phyloP scores from a whole-genome alignment of 257 asterid genomes.

The Euphrasia confusa region DNA sequence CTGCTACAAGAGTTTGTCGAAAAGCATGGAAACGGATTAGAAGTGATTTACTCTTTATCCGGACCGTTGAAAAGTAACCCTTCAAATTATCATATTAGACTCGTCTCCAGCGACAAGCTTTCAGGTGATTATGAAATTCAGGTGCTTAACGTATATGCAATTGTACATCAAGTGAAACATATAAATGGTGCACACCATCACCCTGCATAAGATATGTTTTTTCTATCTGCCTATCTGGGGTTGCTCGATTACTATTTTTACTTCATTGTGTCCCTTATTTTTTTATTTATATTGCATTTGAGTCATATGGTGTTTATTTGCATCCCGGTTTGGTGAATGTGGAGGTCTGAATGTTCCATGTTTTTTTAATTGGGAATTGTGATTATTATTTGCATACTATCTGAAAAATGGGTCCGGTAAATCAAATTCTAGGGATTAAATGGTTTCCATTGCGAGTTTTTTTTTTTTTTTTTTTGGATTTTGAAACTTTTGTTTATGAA shows the following conservation, averaged over 20 bases:
- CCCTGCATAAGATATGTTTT: neutral
- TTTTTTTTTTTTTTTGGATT: neutral
- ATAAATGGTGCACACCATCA: neutral
- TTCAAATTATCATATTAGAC: slow-evolving; percentile 61
- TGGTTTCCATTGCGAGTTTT: slow-evolving; percentile 4
- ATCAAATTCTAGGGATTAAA: neutral
- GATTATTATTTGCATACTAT: slow-evolving; percentile 11
- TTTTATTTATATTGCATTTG: slow-evolving; percentile 4
- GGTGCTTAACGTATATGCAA: slow-evolving; percentile 8
- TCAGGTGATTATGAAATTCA: slow-evolving; percentile 47
- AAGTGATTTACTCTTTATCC: slow-evolving; percentile 64
- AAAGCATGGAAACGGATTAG: slow-evolving; percentile 58
- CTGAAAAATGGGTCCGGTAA: too few relatives aligned
- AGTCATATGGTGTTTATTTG: neutral
- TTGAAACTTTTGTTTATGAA: slow-evolving; percentile 19
- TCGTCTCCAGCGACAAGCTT: slow-evolving; percentile 62
- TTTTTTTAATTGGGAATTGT: slow-evolving; percentile 1
- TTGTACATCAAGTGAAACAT: neutral
- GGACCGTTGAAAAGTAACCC: slow-evolving; percentile 81
- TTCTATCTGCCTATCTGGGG: neutral
- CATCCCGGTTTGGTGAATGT: neutral
- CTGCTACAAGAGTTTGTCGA: slow-evolving; percentile 78
- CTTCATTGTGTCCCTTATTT: neutral
- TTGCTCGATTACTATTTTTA: neutral
- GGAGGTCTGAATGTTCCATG: neutral